These are phyloP conservation scores for Balansia obtecta DNA, from an alignment of 2,329 filamentous ascomycete genomes.

Conservation along the genomic window DNA sequence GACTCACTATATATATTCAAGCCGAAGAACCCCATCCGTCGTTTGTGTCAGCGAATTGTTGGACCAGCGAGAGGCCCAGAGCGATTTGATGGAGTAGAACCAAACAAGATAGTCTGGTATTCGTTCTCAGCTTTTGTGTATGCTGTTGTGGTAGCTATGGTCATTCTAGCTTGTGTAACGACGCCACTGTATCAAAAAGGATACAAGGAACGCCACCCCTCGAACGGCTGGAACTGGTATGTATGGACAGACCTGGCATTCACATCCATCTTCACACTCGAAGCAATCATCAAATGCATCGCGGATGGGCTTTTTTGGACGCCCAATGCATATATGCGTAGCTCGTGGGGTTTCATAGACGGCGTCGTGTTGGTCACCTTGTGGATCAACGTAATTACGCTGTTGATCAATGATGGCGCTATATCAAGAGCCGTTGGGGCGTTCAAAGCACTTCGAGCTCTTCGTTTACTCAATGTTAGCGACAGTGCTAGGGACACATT, in stretches of 20 bases:
- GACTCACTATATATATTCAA: conserved; percentile 80
- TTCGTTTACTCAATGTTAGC: conserved; percentile 87
- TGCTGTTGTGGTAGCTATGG: conserved; percentile 89
- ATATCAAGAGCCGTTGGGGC: conserved; percentile 87
- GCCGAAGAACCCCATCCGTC: conserved; percentile 65
- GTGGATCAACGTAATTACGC: conserved; percentile 86
- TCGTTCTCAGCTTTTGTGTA: conserved; percentile 90
- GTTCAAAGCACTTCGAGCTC: conserved; percentile 88
- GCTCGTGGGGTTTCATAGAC: conserved; percentile 95
- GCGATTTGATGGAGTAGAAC: conserved; percentile 79
- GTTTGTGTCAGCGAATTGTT: conserved; percentile 77
- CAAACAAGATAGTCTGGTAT: conserved; percentile 86
- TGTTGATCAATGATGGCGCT: conserved; percentile 68
- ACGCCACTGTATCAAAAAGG: conserved; percentile 89
- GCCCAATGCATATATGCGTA: conserved; percentile 91
- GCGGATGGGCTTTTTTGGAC: conserved; percentile 95
- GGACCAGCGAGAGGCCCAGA: conserved; percentile 80
- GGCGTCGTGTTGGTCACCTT: conserved; percentile 81
- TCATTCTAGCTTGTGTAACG: conserved; percentile 86
- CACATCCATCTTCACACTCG: conserved; percentile 71
- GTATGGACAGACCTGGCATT: conserved; percentile 89
- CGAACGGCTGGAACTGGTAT: conserved; percentile 72
- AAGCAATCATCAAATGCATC: conserved; percentile 83
- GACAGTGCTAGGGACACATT: conserved; percentile 94
- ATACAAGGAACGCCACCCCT: conserved; percentile 54